phyloP scores from a whole-genome alignment of 164 flowering plant genomes.

The Berberis vulgaris region DNA sequence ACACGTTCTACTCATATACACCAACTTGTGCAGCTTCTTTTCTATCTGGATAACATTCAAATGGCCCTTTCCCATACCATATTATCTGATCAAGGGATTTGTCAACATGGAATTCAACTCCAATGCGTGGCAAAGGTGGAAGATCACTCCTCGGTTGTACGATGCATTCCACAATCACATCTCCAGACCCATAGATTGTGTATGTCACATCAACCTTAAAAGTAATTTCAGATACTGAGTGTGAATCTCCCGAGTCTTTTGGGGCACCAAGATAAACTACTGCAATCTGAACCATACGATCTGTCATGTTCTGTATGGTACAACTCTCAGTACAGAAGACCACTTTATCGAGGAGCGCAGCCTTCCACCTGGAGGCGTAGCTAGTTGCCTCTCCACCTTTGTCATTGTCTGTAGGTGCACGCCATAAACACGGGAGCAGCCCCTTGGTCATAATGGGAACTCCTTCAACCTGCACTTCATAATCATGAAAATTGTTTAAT shows the following conservation, averaged over 20 bases:
- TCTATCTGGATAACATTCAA: constrained; percentile 96
- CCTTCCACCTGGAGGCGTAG: constrained; percentile 72
- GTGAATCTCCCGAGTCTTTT: constrained; percentile 11
- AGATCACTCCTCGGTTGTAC: constrained; percentile 55
- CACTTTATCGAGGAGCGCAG: constrained; percentile 48
- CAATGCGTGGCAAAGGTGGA: constrained; percentile 97
- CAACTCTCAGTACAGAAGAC: constrained; percentile 49
- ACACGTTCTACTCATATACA: constrained; percentile 52
- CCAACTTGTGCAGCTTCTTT: constrained; percentile 87
- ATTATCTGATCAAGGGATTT: constrained; percentile 48
- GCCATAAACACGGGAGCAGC: constrained; percentile 86
- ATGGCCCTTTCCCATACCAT: constrained; percentile 96
- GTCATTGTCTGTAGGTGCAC: constrained; percentile 97
- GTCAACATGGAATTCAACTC: constrained; percentile 71
- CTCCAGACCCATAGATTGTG: constrained; percentile 73
- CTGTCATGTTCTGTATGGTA: constrained; percentile 34
- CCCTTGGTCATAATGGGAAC: constrained; percentile 56
- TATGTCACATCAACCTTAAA: constrained; percentile 44
- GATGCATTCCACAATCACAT: constrained; percentile 55
- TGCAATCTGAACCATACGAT: constrained; percentile 34
- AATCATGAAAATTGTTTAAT: not conserved
- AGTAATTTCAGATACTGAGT: constrained; percentile 20
- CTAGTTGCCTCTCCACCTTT: constrained; percentile 71
- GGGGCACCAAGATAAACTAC: constrained; percentile 40
- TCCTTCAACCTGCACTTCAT: constrained; percentile 53